Percentiles rank a stretch among this genome's conserved stretches.
Conservation (phyloP, 2,329 filamentous ascomycete species). For the Cordyceps tenuipes region DNA sequence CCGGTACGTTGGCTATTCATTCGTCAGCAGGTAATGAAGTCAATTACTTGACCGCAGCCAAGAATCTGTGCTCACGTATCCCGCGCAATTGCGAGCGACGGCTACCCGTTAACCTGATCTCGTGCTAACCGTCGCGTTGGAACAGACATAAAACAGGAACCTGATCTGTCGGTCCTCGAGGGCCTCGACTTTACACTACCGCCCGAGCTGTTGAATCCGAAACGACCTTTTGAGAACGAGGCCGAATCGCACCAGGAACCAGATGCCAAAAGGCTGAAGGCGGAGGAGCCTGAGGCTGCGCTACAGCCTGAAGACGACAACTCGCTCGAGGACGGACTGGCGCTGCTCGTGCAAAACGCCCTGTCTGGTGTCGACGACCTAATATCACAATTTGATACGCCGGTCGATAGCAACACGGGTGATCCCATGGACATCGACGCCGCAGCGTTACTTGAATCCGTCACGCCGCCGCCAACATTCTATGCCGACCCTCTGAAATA, state of each 20-base stretch:
- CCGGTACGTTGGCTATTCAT: constrained; percentile 24
- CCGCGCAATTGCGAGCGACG: background rate
- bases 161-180: constrained; percentile 22
- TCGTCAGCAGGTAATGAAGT: background rate
- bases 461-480: constrained; percentile 24
- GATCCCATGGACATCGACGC: constrained; percentile 27
- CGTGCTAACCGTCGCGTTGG: constrained; percentile 19
- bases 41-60: background rate
- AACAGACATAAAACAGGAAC: constrained; percentile 32
- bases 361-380: constrained; percentile 32
- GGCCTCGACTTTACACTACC: constrained; percentile 28
- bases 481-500: constrained; percentile 29
- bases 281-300: background rate
- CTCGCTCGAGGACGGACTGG: constrained; percentile 28
- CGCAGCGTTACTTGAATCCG: constrained; percentile 21
- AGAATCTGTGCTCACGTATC: background rate
- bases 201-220: constrained; percentile 25
- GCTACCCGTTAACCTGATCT: background rate
- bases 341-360: constrained; percentile 32
- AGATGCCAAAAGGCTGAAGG: constrained; percentile 10
- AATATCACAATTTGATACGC: constrained; percentile 24
- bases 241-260: constrained; percentile 20
- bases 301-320: constrained; percentile 4
- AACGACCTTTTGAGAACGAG: constrained; percentile 29
- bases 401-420: constrained; percentile 19